Base-by-base conservation (phyloP, 192 early-diverging fungal genomes). In the Thamnidium elegans region DNA sequence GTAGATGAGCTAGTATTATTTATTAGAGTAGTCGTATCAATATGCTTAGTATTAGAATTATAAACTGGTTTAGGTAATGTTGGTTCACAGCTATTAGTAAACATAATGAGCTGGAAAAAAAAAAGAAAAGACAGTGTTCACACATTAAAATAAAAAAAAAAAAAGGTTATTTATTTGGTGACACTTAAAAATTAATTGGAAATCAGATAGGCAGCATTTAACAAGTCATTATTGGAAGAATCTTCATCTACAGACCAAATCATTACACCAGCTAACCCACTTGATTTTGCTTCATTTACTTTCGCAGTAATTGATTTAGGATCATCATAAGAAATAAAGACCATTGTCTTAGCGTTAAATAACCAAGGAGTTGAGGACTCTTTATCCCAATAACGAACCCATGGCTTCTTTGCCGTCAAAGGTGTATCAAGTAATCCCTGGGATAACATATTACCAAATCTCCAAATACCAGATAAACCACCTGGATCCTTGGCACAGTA, bases 301-400 rank as follows among this genome's bases (percentile, higher is more conserved):
- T 90, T 90, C 39, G 73, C 55, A 42, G 56, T 69, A 45, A 92
- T 58, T 9, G 86, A 86, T 14, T 75, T 52, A 42, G 79, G 77
- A 53, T 90, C 86, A 66, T 90, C 88, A 67, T 91, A 92, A 0
- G 88, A 87, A 50, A 92, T 81, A 68, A 86, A 89, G 34, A 75
- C 68, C 23, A 60, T 79, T 4, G 78, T 87, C 0, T 64, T 62
- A 2, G 75, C 69, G 56, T 89, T 89, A 72, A 83, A 90, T 39
- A 94, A 45, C 87, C 88, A 91, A 10, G 92, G 90, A 0, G 89
- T 89, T 23, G 81, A 69, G 1, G 82, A 82, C 8, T 70, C 74
- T 3, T 71, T 26, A 46, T 92, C 89, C 80, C 84, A 90, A 58
- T 82, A 74, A 19, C 85, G 78, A 0, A 84, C 58, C 89, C 88